phyloP scores from a whole-genome alignment of 768 basidiomycete genomes.

The Trametes elegans region DNA sequence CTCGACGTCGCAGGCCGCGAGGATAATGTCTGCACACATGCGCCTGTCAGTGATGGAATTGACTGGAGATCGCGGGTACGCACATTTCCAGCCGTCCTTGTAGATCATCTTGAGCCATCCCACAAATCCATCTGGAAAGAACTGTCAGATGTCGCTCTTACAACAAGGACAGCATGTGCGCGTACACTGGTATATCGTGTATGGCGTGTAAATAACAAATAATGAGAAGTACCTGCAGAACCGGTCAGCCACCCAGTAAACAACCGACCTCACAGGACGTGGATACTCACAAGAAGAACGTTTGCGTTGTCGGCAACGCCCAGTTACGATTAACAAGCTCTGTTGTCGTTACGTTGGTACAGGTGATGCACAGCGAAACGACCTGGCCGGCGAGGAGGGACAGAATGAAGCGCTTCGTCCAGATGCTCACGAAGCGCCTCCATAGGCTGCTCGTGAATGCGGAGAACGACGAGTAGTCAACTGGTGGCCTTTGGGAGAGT shows the following conservation, averaged over 20 bases:
- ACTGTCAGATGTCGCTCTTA: background rate
- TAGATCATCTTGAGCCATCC: slow-evolving; percentile 77
- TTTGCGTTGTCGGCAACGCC: slow-evolving; percentile 78
- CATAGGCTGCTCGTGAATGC: slow-evolving; percentile 55
- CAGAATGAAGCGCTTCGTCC: slow-evolving; percentile 72
- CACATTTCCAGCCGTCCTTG: slow-evolving; percentile 87
- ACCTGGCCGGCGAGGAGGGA: slow-evolving; percentile 77
- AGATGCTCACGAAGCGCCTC: slow-evolving; percentile 67
- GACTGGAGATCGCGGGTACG: slow-evolving; percentile 22
- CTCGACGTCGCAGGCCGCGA: slow-evolving; percentile 82
- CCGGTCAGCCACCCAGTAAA: background rate
- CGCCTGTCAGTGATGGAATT: too few relatives aligned
- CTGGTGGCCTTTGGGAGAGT: slow-evolving; percentile 46
- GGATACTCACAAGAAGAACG: slow-evolving; percentile 69
- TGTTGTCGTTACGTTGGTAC: slow-evolving; percentile 84
- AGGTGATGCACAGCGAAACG: slow-evolving; percentile 85
- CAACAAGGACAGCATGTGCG: background rate
- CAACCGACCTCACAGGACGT: background rate
- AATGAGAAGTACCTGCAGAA: slow-evolving; percentile 69
- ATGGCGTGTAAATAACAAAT: slow-evolving; percentile 77
- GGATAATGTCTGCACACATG: slow-evolving; percentile 56
- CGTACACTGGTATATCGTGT: slow-evolving; percentile 86
- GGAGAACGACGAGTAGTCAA: slow-evolving; percentile 59
- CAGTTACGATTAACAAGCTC: slow-evolving; percentile 70
- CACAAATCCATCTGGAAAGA: slow-evolving; percentile 67